These are phyloP conservation scores for Venturia aucupariae DNA, from an alignment of 2,329 filamentous ascomycete species.

Conservation along the genomic window DNA sequence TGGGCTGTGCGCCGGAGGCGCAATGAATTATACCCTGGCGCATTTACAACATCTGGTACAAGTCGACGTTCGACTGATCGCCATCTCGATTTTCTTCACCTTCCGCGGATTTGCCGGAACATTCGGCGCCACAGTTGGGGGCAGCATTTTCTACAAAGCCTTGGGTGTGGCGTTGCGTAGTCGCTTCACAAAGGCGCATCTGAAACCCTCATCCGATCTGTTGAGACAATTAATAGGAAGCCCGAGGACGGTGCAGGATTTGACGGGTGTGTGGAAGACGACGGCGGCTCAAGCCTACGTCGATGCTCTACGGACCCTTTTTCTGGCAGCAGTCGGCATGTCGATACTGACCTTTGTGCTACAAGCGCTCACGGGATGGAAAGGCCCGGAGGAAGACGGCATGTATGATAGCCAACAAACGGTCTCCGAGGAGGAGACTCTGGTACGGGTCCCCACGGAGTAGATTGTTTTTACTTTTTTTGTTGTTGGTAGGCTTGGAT, in stretches of 20 bases:
- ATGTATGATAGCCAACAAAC: neutral
- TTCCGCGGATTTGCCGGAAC: constrained; percentile 75
- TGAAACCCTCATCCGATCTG: constrained; percentile 34
- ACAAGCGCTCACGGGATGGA: constrained; percentile 53
- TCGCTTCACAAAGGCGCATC: constrained; percentile 44
- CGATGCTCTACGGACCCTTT: constrained; percentile 43
- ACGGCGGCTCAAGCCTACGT: constrained; percentile 47
- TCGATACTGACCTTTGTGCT: constrained; percentile 40
- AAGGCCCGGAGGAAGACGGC: constrained; percentile 22
- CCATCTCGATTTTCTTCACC: constrained; percentile 66
- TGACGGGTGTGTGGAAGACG: constrained; percentile 41
- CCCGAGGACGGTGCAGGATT: constrained; percentile 43
- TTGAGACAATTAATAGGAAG: constrained; percentile 49
- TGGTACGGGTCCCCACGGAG: neutral
- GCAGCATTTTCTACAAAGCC: constrained; percentile 61
- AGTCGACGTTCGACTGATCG: constrained; percentile 60
- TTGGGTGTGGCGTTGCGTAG: constrained; percentile 46
- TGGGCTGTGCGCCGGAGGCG: constrained; percentile 62
- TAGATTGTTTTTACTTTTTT: neutral
- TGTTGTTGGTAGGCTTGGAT: neutral
- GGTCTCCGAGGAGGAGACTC: neutral
- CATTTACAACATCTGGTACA: constrained; percentile 66
- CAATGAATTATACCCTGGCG: constrained; percentile 71
- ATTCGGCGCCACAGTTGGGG: constrained; percentile 71
- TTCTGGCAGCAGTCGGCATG: constrained; percentile 42